Conservation (phyloP, 495 filamentous ascomycete species). For the Chlorociboria aeruginascens region DNA sequence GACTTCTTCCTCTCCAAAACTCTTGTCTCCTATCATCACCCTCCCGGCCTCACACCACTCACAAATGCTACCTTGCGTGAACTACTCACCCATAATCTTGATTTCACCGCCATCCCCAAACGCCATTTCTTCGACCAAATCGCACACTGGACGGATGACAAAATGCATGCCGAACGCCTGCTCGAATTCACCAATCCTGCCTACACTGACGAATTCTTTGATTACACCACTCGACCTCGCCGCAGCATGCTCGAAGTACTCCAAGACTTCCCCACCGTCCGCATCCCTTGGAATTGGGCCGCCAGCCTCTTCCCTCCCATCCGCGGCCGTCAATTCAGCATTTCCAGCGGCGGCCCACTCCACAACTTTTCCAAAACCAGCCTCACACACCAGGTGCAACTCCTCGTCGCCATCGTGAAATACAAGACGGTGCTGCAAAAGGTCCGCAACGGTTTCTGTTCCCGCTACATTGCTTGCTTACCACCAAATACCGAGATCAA, state of each 20-base stretch:
- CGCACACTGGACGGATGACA: conserved; percentile 58
- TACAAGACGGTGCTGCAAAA: conserved; percentile 83
- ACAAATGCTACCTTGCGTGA: conserved; percentile 52
- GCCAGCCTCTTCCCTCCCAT: conserved; percentile 63
- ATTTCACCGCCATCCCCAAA: conserved; percentile 79
- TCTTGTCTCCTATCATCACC: not conserved
- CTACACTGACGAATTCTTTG: conserved; percentile 81
- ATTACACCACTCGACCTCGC: conserved; percentile 87
- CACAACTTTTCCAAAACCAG: not conserved
- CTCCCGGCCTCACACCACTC: conserved; percentile 3
- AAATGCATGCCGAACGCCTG: conserved; percentile 67
- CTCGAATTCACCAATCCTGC: conserved; percentile 66
- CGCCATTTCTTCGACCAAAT: conserved; percentile 72
- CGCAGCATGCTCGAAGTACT: conserved; percentile 86
- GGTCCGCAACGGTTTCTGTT: conserved; percentile 79
- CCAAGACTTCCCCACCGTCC: conserved; percentile 76
- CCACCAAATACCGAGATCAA: conserved; percentile 39
- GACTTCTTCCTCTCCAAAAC: not conserved
- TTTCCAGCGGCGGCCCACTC: conserved; percentile 55
- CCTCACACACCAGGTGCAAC: conserved; percentile 39
- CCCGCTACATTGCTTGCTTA: conserved; percentile 66
- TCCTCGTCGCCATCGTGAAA: conserved; percentile 83
- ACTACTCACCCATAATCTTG: conserved; percentile 69
- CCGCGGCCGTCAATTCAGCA: conserved; percentile 74
- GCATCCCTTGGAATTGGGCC: conserved; percentile 63